Base-by-base conservation (phyloP, 2,329 filamentous ascomycete species). In the Pseudopyrenochaeta lycopersici region DNA sequence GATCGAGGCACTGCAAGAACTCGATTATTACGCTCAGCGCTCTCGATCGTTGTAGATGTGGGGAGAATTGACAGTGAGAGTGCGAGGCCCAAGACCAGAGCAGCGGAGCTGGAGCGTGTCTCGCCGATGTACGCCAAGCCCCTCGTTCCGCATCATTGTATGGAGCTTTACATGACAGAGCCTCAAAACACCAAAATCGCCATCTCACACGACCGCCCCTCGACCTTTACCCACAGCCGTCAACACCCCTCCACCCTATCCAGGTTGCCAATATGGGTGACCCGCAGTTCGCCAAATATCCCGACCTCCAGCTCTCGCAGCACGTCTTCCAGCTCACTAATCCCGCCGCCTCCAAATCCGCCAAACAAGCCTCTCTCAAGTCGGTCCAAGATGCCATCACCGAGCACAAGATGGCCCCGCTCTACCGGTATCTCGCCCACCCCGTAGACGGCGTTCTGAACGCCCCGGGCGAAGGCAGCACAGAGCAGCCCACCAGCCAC, bases 281-380 rank as follows among this genome's bases (percentile, higher is more conserved):
- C 79, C 90, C 90, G 65, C 91, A 92, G 78, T 93, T 93, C 80
- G 88, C 90, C 70, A 91, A 91, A 79, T 94, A 90, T 81, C 91
- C 91, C 58, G 83, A 92, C 77, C 86, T 95, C 74, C 85, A 90
- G 66, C 85, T 96, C 70, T 86, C 90, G 59, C 91, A 95, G 81
- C 88, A 92, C 75, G 90, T 95, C 78, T 95, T 95, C 81, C 89
- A 89, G 73, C 85, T 95, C 80, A 92, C 90, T 74, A 93, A 93
- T 77, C 86, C 90, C 66, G 89, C 90, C 65, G 86, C 90, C 66
- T 79, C 87, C 55, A 84, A 84, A 73, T 78, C 84, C 54, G 76
- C 80, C 59, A 91, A 93, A 78, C 87, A 93, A 77, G 78, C 84
- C 50, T 87, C 91, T 33, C 83, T 88, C 63, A 90, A 91, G 78